A percentile compares a stretch with the other conserved stretches of the same genome.
phyloP scores from a whole-genome alignment of 768 basidiomycete species.

The Paxillus involutus region DNA sequence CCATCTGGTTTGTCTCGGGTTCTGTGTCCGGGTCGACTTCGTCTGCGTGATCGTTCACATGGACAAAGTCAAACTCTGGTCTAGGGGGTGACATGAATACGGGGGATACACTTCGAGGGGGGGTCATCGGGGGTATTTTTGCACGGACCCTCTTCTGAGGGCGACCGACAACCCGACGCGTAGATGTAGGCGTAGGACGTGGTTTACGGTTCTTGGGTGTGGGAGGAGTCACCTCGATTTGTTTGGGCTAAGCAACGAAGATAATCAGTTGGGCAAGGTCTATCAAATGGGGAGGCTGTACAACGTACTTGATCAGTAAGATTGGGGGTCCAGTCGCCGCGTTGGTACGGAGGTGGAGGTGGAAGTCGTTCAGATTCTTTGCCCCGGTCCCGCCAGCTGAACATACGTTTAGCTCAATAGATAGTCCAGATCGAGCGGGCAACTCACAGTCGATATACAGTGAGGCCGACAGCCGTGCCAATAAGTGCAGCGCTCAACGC shows the following conservation, averaged over 20 bases:
- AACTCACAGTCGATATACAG: conserved; percentile 82
- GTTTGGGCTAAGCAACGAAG: conserved; percentile 20
- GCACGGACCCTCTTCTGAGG: conserved; percentile 36
- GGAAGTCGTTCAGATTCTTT: conserved; percentile 45
- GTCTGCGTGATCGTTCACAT: conserved; percentile 28
- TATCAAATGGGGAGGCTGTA: background rate
- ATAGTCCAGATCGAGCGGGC: background rate
- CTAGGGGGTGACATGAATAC: conserved; percentile 29
- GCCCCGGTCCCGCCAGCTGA: conserved; percentile 79
- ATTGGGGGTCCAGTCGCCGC: conserved; percentile 53
- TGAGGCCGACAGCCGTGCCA: conserved; percentile 83
- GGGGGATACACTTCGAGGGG: conserved; percentile 29
- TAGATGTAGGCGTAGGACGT: conserved; percentile 30
- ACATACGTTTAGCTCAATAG: conserved; percentile 1
- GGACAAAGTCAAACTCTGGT: conserved; percentile 45
- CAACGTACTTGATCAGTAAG: conserved; percentile 35
- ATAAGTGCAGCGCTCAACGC: conserved; percentile 85
- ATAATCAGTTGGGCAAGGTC: conserved; percentile 9
- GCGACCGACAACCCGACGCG: conserved; percentile 35
- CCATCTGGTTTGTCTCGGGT: conserved; percentile 60
- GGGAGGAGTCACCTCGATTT: conserved; percentile 35
- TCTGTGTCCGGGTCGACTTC: conserved; percentile 35
- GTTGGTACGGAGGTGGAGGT: conserved; percentile 69
- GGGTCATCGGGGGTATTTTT: conserved; percentile 20
- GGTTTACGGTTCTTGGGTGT: conserved; percentile 40